Evolutionary conservation across 352 stramenopile species (phyloP), one percentile per base, ranked within the genome.

Genomic region (Phytopythium vexans): DNA sequence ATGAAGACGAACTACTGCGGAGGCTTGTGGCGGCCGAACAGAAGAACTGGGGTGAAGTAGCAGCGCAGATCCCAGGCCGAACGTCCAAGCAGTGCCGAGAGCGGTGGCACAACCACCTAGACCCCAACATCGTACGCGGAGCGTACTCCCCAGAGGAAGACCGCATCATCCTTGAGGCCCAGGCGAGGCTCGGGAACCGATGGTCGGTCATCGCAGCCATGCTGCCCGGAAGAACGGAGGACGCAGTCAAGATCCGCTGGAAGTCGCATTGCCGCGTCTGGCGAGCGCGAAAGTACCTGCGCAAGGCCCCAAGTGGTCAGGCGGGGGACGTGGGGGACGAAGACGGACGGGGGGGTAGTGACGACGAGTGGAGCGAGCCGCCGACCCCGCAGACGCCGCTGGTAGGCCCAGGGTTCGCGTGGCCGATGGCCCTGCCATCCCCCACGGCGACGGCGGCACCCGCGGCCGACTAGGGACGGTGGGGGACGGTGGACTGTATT

Each of bases 181-280:
- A 97, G 58, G 72, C 83, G 42, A 70, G 75, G 10, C 70, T 95
- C 44, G 89, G 89, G 49, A 96, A 95, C 49, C 83, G 86, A 33
- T 97, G 89, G 89, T 96, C 89, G 3, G 79, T 93, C 11, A 96
- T 97, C 48, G 89, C 89, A 1, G 79, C 82, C 16, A 89, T 93
- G 73, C 69, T 97, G 27, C 81, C 82, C 0, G 89, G 89, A 3
- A 74, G 89, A 38, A 96, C 87, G 0, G 89, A 97, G 58, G 93
- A 97, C 55, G 82, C 83, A 10, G 84, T 97, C 53, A 97, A 97
- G 82, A 97, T 96, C 66, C 82, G 86, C 41, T 97, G 88, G 88
- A 97, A 97, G 60, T 92, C 83, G 52, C 72, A 93, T 56, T 93
- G 85, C 64, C 82, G 84, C 44, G 66, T 92, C 21, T 92, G 82